Percentiles rank a stretch among this genome's conserved stretches.
Conservation (phyloP, 129 eudicot species). For the Helianthus tuberosus region DNA sequence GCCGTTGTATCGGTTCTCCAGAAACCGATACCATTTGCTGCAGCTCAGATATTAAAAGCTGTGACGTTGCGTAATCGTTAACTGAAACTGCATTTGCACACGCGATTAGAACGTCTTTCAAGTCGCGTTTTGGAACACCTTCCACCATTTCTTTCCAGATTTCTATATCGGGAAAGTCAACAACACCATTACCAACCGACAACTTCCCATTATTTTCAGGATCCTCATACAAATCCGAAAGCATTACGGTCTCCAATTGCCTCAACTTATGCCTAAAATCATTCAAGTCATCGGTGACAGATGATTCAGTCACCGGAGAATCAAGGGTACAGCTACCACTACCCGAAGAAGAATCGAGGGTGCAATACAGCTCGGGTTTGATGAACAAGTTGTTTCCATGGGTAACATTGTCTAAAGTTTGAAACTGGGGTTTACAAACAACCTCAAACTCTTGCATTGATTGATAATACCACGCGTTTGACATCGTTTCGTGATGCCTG, state of each 20-base stretch:
- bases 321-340: constrained; percentile 36
- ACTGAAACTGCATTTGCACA: constrained; percentile 66
- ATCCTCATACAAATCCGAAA: constrained; percentile 51
- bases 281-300: constrained; percentile 51
- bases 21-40: constrained; percentile 76
- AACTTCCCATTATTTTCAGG: constrained; percentile 35
- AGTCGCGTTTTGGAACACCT: constrained; percentile 58
- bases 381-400: constrained; percentile 30
- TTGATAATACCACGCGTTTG: constrained; percentile 47
- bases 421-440: constrained; percentile 42
- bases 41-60: constrained; percentile 56
- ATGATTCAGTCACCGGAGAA: constrained; percentile 61
- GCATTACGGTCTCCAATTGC: constrained; percentile 75
- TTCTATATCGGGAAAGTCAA: constrained; percentile 53
- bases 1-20: constrained; percentile 76
- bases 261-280: constrained; percentile 62
- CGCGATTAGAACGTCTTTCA: constrained; percentile 62
- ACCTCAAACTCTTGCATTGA: constrained; percentile 48
- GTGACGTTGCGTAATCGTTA: constrained; percentile 50
- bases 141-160: constrained; percentile 80
- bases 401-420: constrained; percentile 40
- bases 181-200: constrained; percentile 21
- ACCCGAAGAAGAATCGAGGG: constrained; percentile 69
- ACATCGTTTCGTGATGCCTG: constrained; percentile 46
- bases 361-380: constrained; percentile 48